Evolutionary conservation across 441 rosid genomes (phyloP).

Genomic region (Macaranga tanarius): DNA sequence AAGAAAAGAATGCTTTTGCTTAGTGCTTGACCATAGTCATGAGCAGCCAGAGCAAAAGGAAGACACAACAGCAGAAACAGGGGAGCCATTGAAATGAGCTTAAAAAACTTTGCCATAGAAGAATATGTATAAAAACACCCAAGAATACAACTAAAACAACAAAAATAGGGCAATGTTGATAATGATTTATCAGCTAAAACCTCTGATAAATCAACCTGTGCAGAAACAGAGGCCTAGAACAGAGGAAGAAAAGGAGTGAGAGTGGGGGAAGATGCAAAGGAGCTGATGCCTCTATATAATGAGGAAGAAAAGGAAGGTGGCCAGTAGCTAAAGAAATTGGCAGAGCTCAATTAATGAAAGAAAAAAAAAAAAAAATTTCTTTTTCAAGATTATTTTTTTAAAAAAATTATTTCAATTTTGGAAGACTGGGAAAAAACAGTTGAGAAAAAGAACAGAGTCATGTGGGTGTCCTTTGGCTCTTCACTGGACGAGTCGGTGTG

Average conservation of each 20-base stretch:
- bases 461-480: slow-evolving; percentile 57
- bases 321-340: slow-evolving; percentile 36
- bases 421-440: slow-evolving; percentile 30
- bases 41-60: slow-evolving; percentile 66
- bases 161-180: slow-evolving; percentile 39
- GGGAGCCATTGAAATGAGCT: slow-evolving; percentile 36
- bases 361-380: slow-evolving; percentile 15
- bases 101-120: slow-evolving; percentile 33
- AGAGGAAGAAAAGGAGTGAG: slow-evolving; percentile 23
- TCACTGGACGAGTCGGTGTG: slow-evolving; percentile 52
- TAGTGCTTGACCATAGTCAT: slow-evolving; percentile 86
- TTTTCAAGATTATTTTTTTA: not conserved
- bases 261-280: slow-evolving; percentile 29
- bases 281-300: slow-evolving; percentile 42
- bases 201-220: slow-evolving; percentile 32
- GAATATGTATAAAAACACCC: not conserved
- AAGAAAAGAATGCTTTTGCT: slow-evolving; percentile 90
- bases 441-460: slow-evolving; percentile 43
- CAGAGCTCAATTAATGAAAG: slow-evolving; percentile 45
- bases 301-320: slow-evolving; percentile 45
- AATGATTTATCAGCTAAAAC: slow-evolving; percentile 36
- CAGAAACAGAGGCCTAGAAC: slow-evolving; percentile 17
- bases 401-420: slow-evolving; percentile 8
- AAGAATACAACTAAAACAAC: slow-evolving; percentile 15
- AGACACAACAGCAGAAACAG: slow-evolving; percentile 50